Percentiles rank a stretch among this genome's conserved stretches.
Evolutionary conservation across 2,329 filamentous ascomycete species (phyloP).

Genomic region (Colletotrichum trifolii): DNA sequence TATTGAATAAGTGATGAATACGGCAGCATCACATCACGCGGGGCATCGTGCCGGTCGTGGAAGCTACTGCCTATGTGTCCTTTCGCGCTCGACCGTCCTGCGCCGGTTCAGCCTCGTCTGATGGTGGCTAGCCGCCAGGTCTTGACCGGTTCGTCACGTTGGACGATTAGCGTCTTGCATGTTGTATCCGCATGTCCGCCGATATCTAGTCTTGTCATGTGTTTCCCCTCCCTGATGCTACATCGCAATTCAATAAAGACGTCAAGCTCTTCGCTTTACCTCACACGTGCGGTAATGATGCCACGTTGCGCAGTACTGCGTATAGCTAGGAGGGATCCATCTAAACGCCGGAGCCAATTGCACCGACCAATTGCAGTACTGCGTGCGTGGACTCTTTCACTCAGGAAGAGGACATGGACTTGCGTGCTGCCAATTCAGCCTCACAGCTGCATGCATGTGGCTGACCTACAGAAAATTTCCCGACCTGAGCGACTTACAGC

Average conservation of each 20-base stretch:
- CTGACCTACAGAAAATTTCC: conserved; percentile 25
- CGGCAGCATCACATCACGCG: conserved; percentile 10
- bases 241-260: no score
- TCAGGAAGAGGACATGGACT: not conserved
- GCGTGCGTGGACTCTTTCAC: not conserved
- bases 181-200: conserved; percentile 7
- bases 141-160: conserved; percentile 30
- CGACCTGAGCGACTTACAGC: conserved; percentile 12
- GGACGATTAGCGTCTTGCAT: not conserved
- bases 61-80: conserved; percentile 31
- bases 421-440: conserved; percentile 35
- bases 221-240: no score
- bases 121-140: conserved; percentile 20
- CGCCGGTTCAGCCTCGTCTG: conserved; percentile 20
- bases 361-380: not conserved
- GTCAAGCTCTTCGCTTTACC: no score
- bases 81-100: conserved; percentile 24
- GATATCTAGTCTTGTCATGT: not conserved
- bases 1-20: not conserved
- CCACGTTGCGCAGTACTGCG: no score
- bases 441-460: conserved; percentile 22
- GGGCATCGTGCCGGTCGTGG: conserved; percentile 11
- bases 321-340: no score
- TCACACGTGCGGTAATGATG: no score
- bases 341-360: not conserved